Conservation (phyloP, 140 eudicot genomes). For the Senecio squalidus region DNA sequence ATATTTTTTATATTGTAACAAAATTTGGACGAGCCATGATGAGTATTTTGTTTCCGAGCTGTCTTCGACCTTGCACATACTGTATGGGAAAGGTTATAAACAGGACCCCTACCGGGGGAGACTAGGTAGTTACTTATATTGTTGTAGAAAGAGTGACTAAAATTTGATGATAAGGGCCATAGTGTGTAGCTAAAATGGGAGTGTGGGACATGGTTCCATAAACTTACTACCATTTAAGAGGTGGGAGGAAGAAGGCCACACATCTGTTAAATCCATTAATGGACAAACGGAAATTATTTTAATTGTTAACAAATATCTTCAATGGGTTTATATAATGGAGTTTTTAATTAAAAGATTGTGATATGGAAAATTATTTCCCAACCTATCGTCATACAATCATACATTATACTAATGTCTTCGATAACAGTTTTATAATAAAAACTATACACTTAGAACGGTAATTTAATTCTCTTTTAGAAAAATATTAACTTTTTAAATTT, state of each 20-base stretch:
- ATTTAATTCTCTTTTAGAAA: too few relatives aligned
- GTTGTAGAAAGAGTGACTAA: slow-evolving; percentile 21
- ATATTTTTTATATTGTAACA: too few relatives aligned
- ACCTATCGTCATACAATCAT: too few relatives aligned
- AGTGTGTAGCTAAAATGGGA: slow-evolving; percentile 24
- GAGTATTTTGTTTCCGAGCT: too few relatives aligned
- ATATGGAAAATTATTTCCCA: too few relatives aligned
- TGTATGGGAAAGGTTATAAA: slow-evolving; percentile 6
- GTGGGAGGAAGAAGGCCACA: slow-evolving; percentile 18
- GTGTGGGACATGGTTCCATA: slow-evolving; percentile 28
- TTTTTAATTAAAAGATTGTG: too few relatives aligned
- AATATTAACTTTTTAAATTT: too few relatives aligned
- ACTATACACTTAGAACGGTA: too few relatives aligned
- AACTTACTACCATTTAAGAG: slow-evolving; percentile 23
- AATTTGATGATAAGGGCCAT: slow-evolving; percentile 28
- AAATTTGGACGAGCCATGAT: too few relatives aligned
- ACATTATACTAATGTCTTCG: too few relatives aligned
- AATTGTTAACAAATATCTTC: neutral
- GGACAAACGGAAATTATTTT: neutral
- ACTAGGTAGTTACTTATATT: slow-evolving; percentile 17
- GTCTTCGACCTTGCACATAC: slow-evolving; percentile 8
- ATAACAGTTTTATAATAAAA: too few relatives aligned
- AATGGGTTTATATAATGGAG: neutral
- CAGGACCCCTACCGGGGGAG: slow-evolving; percentile 19
- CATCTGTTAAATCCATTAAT: slow-evolving; percentile 13